Percentiles rank a stretch among this genome's conserved stretches.
Conservation (phyloP, 1,284 basidiomycete species). For the Somion occarium region DNA sequence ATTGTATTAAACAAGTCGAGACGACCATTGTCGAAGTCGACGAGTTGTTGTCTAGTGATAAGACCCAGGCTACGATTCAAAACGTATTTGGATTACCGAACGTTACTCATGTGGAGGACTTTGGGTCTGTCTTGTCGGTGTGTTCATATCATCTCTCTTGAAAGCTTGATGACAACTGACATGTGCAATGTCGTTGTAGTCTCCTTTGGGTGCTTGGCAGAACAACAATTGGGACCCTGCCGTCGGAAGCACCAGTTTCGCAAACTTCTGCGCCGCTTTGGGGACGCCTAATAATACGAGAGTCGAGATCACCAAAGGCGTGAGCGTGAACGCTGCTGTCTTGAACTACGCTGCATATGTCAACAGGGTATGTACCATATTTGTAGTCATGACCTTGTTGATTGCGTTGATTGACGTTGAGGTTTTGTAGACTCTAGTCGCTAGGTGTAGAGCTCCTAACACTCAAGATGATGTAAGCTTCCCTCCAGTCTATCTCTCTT, state of each 20-base stretch:
- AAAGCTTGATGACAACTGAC: not conserved
- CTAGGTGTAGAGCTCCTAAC: constrained; percentile 47
- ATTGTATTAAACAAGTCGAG: constrained; percentile 66
- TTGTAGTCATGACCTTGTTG: not conserved
- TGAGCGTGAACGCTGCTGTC: constrained; percentile 46
- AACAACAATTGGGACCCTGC: constrained; percentile 70
- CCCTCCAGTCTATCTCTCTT: not conserved
- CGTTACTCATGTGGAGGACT: constrained; percentile 69
- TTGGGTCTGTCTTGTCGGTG: constrained; percentile 61
- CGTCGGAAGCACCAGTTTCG: constrained; percentile 52
- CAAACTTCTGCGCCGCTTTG: constrained; percentile 64
- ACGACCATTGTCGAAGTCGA: constrained; percentile 61
- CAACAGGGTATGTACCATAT: constrained; percentile 42
- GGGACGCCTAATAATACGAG: constrained; percentile 30
- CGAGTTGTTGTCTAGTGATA: constrained; percentile 39
- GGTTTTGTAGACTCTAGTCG: constrained; percentile 53
- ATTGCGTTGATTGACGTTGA: not conserved
- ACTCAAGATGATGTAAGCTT: constrained; percentile 53
- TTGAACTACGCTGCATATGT: constrained; percentile 74
- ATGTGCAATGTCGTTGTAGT: constrained; percentile 16
- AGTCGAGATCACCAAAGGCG: constrained; percentile 13
- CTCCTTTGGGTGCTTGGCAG: constrained; percentile 48
- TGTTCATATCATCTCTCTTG: constrained; percentile 15
- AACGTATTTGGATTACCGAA: constrained; percentile 63
- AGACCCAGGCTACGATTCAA: constrained; percentile 49